Base-by-base conservation (phyloP, 768 basidiomycete genomes). In the Suillus hirtellus region DNA sequence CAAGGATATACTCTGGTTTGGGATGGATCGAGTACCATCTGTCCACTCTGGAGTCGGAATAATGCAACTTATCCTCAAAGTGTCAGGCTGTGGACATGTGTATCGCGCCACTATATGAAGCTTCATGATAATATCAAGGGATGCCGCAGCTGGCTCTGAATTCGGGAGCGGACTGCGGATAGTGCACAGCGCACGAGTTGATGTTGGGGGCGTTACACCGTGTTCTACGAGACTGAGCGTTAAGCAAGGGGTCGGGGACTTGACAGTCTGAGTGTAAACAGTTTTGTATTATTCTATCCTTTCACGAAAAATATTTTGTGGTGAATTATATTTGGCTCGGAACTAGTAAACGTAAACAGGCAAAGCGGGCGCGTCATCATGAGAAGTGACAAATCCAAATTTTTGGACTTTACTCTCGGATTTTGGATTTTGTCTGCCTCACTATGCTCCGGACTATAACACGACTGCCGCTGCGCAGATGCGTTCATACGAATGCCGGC, bases 401-500 rank as follows among this genome's bases (percentile, higher is more conserved):
- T 58, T 58, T 53, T 34, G 52, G 17, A 2, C 34, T 35, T 42
- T 42, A 24, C 19, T 27, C 55, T 19, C 24, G 17, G 15, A 56
- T 24, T 38, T 24, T 37, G 15, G 2, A 11, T 42, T 31, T 43
- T 42, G 11, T 42, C 40, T 42, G 6, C 24, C 17, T 11, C 24
- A 58, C 27, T 42, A 89, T 88, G 87, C 80, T 89, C 69, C 76
- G 83, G 66, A 79, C 82, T 64, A 73, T 86, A 19, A 75, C 84
- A 68, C 84, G 81, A 76, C 75, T 83, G 60, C 79, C 86, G 24
- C 72, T 87, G 8, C 81, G 82, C 63, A 78, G 85, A 71, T 79
- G 80, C 60, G 50, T 89, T 19, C 84, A 88, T 67, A 85, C 87
- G 24, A 71, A 72, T 47, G 67, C 66, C 59, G 61, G 70, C 7